Evolutionary conservation across 176 grass and related monocot species (phyloP).

Genomic region (Ananas comosus): DNA sequence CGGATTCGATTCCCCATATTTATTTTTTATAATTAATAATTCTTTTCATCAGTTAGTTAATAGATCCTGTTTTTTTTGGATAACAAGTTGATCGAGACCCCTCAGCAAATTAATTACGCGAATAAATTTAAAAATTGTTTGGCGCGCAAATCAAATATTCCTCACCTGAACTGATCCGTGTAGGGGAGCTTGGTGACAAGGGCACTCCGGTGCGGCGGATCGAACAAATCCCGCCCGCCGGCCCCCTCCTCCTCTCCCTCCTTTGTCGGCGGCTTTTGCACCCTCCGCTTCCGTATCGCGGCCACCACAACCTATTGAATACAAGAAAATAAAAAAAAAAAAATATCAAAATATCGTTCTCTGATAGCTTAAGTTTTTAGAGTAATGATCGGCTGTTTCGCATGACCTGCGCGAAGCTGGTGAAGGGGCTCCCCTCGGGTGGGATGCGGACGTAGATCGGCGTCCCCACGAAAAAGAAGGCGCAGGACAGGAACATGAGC

Average conservation of each 20-base stretch:
- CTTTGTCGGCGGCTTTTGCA: background rate
- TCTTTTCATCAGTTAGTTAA: too few relatives aligned
- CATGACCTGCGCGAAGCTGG: constrained; percentile 21
- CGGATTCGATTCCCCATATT: too few relatives aligned
- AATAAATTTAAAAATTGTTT: background rate
- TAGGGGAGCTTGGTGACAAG: constrained; percentile 52
- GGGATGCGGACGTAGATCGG: constrained; percentile 37
- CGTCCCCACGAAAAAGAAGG: constrained; percentile 48
- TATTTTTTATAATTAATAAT: too few relatives aligned
- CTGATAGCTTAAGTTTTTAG: too few relatives aligned
- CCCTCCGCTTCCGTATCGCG: constrained; percentile 32
- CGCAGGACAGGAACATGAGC: constrained; percentile 49
- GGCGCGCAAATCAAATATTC: background rate
- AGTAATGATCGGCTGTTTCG: too few relatives aligned
- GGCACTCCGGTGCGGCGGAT: constrained; percentile 48
- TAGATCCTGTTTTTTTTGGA: too few relatives aligned
- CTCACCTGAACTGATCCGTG: constrained; percentile 46
- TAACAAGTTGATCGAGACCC: too few relatives aligned
- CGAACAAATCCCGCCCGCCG: constrained; percentile 6
- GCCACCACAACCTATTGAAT: constrained; percentile 26
- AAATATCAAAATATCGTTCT: too few relatives aligned
- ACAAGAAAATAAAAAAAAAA: too few relatives aligned
- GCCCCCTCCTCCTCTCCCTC: background rate
- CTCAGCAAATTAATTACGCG: background rate
- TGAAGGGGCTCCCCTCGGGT: constrained; percentile 60